Evolutionary conservation across 257 asterid genomes (phyloP).

Genomic region (Solanum neorickii): DNA sequence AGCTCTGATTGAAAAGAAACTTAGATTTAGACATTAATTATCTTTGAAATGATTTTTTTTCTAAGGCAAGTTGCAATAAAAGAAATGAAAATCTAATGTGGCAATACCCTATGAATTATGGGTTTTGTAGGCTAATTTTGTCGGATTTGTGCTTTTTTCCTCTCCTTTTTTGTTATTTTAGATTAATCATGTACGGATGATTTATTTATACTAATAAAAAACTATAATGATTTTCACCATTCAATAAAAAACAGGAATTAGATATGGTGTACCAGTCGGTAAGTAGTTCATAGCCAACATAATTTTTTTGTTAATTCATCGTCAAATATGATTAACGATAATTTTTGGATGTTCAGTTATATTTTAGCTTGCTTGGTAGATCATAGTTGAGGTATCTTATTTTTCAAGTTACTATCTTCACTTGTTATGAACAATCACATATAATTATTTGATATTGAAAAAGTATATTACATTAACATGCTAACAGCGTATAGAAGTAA

Average conservation of each 20-base stretch:
- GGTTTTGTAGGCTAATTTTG: background rate
- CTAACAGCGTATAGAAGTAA: background rate
- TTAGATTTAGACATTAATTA: background rate
- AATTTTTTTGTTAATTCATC: background rate
- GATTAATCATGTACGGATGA: background rate
- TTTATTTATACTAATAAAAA: background rate
- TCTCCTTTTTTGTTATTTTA: background rate
- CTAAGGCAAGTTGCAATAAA: background rate
- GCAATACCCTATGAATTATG: constrained; percentile 10
- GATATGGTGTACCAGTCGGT: background rate
- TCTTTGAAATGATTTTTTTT: background rate
- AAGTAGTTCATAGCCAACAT: background rate
- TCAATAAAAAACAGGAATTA: background rate
- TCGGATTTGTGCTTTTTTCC: background rate
- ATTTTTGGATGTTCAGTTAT: background rate
- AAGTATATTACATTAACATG: background rate
- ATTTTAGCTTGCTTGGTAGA: background rate
- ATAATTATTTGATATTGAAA: background rate
- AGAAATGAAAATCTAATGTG: background rate
- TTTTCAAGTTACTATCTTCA: background rate
- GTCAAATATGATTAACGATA: too few species aligned
- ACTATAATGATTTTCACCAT: background rate
- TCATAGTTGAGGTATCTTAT: background rate
- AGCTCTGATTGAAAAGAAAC: background rate
- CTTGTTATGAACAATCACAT: background rate